Evolutionary conservation across 768 basidiomycete genomes (phyloP).

Genomic region (Kwoniella sp.): DNA sequence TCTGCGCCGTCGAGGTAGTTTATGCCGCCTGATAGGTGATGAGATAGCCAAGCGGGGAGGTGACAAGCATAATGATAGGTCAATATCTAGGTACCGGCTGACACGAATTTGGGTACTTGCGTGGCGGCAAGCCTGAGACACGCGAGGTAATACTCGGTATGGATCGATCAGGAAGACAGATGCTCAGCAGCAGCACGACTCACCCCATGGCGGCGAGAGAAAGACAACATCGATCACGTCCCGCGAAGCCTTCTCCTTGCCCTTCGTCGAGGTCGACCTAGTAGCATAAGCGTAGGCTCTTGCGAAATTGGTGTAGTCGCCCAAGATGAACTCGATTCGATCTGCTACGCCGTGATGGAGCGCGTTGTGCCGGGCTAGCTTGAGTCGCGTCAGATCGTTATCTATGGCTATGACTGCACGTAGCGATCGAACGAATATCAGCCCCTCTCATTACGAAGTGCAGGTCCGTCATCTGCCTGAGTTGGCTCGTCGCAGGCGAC

Average conservation of each 20-base stretch:
- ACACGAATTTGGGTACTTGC: no score
- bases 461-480: background rate
- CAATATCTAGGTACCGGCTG: no score
- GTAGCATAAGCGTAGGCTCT: constrained; percentile 55
- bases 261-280: constrained; percentile 7
- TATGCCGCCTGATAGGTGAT: constrained; percentile 41
- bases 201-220: constrained; percentile 94
- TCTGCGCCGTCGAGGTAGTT: constrained; percentile 44
- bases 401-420: constrained; percentile 97
- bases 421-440: no score
- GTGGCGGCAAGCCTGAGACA: no score
- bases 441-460: background rate
- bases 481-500: no score
- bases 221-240: constrained; percentile 80
- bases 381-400: constrained; percentile 77
- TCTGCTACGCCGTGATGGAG: constrained; percentile 90
- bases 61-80: constrained; percentile 29
- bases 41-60: constrained; percentile 14
- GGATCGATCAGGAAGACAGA: constrained; percentile 39
- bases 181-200: constrained; percentile 62
- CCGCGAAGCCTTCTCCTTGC: background rate
- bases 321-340: constrained; percentile 89
- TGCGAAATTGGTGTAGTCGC: constrained; percentile 82
- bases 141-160: background rate
- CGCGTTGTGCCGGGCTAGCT: constrained; percentile 91